Evolutionary conservation across 2,329 filamentous ascomycete genomes (phyloP), one percentile per base, ranked within the genome.

Genomic region (Diaporthe australafricana): DNA sequence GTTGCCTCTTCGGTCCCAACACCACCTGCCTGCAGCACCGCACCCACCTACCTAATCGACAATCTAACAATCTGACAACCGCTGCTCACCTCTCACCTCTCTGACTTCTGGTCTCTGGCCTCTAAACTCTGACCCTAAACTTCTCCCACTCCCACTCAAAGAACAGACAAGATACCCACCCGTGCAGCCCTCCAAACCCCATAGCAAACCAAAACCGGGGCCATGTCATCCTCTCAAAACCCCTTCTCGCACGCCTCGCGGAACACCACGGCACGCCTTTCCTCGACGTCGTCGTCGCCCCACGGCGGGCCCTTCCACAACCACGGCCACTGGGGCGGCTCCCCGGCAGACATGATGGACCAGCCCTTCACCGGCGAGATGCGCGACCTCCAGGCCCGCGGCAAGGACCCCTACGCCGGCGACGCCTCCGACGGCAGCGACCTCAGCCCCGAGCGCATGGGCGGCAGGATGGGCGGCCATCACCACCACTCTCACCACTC

Each of bases 341-440:
- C 35, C 66, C 63, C 63, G 22, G 56, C 50, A 17, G 70, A 72
- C 56, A 66, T 65, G 60, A 65, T 73, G 50, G 63, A 56, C 35
- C 70, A 68, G 71, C 67, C 72, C 66, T 87, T 88, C 78, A 88
- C 87, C 0, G 75, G 82, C 25, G 79, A 83, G 72, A 88, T 88
- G 87, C 87, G 87, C 76, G 88, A 91, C 77, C 84, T 84, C 7
- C 89, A 91, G 78, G 87, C 89, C 5, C 83, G 89, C 50, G 88
- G 89, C 66, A 89, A 89, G 76, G 84, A 90, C 73, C 87, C 87
- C 0, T 88, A 88, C 76, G 67, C 53, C 16, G 77, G 77, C 30
- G 80, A 82, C 47, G 76, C 76, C 30, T 78, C 78, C 12, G 80
- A 81, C 25, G 79, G 77, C 8, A 77, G 78, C 57, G 78, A 79